Conservation (phyloP, 768 basidiomycete genomes). For the Trametes elegans region DNA sequence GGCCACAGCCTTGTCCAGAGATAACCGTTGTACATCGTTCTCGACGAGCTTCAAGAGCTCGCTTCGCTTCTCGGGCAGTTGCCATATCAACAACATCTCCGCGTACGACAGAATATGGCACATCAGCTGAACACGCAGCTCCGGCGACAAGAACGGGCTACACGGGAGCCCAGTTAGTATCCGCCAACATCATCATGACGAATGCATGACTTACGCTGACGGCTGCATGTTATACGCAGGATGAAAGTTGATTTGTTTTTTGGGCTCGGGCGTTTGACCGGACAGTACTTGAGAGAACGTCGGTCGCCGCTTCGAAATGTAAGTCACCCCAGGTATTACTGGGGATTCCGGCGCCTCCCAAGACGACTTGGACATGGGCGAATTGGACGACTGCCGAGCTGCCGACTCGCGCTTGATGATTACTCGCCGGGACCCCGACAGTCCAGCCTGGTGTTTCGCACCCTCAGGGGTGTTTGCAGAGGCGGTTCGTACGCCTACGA, state of each 20-base stretch:
- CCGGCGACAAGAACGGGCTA: conserved; percentile 31
- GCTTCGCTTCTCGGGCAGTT: conserved; percentile 63
- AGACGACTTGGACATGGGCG: conserved; percentile 36
- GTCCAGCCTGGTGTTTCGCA: neutral
- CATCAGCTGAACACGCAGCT: conserved; percentile 42
- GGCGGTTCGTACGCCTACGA: conserved; percentile 25
- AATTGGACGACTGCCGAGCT: conserved; percentile 12
- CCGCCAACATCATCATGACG: neutral
- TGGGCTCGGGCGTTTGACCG: conserved; percentile 29
- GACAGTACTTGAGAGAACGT: conserved; percentile 43
- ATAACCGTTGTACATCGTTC: conserved; percentile 24
- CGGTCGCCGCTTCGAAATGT: conserved; percentile 41
- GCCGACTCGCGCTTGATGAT: conserved; percentile 2
- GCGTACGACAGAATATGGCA: conserved; percentile 70
- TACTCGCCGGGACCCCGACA: conserved; percentile 1
- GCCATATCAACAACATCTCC: conserved; percentile 74
- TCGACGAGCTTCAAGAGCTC: conserved; percentile 71
- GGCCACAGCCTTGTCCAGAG: conserved; percentile 24
- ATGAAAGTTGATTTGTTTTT: conserved; percentile 38
- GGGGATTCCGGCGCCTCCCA: conserved; percentile 28
- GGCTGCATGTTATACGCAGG: conserved; percentile 23
- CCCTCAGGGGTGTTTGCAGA: conserved; percentile 6
- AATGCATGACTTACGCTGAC: conserved; percentile 8
- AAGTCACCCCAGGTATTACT: conserved; percentile 37
- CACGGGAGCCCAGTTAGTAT: neutral